Evolutionary conservation across 495 filamentous ascomycete genomes (phyloP).

Genomic region (Penicillium flavigenum): DNA sequence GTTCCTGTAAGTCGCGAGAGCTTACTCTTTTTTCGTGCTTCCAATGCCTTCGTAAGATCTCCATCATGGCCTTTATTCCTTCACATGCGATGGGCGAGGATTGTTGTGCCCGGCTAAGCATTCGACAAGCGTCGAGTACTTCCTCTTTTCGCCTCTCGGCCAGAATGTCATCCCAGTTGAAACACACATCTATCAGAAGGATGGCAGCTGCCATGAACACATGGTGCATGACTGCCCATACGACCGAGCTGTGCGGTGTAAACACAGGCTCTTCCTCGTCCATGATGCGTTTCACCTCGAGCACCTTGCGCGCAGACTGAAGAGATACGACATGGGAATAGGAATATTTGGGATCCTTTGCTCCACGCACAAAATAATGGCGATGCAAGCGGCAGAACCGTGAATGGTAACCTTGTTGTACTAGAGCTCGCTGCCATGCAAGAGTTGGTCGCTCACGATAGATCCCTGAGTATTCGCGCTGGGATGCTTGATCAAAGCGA

Average conservation of each 20-base stretch:
- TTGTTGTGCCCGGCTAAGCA: constrained; percentile 42
- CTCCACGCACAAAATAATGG: constrained; percentile 41
- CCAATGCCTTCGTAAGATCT: constrained; percentile 34
- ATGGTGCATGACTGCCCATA: constrained; percentile 44
- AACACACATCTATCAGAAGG: constrained; percentile 46
- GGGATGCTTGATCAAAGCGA: constrained; percentile 35
- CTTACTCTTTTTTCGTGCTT: constrained; percentile 21
- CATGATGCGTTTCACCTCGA: constrained; percentile 42
- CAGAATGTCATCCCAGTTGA: constrained; percentile 45
- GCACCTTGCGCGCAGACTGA: constrained; percentile 44
- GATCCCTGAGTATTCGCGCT: constrained; percentile 31
- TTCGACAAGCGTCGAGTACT: constrained; percentile 44
- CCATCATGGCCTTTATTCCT: constrained; percentile 41
- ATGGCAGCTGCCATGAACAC: constrained; percentile 51
- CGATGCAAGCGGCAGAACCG: constrained; percentile 47
- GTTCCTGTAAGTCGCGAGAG: background rate
- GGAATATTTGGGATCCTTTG: constrained; percentile 40
- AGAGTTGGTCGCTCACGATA: constrained; percentile 39
- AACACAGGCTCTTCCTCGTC: constrained; percentile 35
- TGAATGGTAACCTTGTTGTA: constrained; percentile 44
- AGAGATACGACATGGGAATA: constrained; percentile 48
- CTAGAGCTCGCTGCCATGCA: constrained; percentile 40
- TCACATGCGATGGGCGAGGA: constrained; percentile 31
- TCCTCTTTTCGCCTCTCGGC: constrained; percentile 42
- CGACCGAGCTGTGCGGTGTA: constrained; percentile 27